Percentiles rank a stretch among this genome's conserved stretches.
These are phyloP conservation scores for Tylopilus sp. DNA, from an alignment of 768 basidiomycete genomes.

Conservation along the genomic window DNA sequence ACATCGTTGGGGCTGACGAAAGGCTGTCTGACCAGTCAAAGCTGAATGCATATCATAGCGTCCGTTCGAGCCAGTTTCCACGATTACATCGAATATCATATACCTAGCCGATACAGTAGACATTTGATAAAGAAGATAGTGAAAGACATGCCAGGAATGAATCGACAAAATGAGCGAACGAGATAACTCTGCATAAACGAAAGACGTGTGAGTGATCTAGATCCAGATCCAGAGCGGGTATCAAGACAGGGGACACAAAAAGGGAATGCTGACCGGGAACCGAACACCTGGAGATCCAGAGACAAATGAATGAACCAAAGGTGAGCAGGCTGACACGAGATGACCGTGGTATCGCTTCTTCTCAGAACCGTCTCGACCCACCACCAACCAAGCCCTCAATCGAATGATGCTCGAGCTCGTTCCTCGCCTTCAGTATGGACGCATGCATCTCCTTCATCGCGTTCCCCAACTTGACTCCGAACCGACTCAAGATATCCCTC, in stretches of 20 bases:
- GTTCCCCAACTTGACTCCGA: constrained; percentile 89
- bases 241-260: not conserved
- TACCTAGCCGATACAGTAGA: constrained; percentile 27
- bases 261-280: not conserved
- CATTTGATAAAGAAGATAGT: not conserved
- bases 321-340: not conserved
- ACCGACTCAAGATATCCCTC: constrained; percentile 86
- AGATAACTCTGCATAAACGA: not conserved
- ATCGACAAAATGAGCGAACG: constrained; percentile 7
- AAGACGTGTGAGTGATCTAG: constrained; percentile 3
- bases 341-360: not conserved
- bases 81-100: constrained; percentile 28
- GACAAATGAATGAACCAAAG: not conserved
- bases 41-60: not conserved
- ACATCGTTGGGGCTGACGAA: too few relatives aligned
- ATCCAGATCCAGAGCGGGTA: constrained; percentile 19
- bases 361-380: constrained; percentile 45
- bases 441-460: constrained; percentile 99
- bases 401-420: constrained; percentile 94
- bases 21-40: not conserved
- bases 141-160: constrained; percentile 4
- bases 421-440: constrained; percentile 85
- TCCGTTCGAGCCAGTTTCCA: constrained; percentile 7
- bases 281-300: not conserved
- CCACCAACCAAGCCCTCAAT: constrained; percentile 84